Percentiles rank a stretch among this genome's conserved stretches.
These are phyloP conservation scores for Eutrema yunnanense DNA, from an alignment of 345 rosid species.

Conservation along the genomic window DNA sequence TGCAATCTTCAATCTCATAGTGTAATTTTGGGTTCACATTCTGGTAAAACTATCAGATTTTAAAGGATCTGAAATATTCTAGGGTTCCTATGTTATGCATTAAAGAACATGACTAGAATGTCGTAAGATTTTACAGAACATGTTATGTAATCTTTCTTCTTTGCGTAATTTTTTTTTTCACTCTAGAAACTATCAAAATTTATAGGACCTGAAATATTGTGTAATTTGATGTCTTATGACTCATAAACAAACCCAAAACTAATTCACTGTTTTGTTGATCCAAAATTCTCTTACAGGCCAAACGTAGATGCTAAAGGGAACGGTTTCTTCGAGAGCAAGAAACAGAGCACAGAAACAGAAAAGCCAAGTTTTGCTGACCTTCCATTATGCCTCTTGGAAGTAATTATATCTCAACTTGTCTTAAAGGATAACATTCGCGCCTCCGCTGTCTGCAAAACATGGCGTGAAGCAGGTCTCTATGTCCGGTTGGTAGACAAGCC, in stretches of 20 bases:
- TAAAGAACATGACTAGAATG: not conserved
- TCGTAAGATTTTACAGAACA: not conserved
- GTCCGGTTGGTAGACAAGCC: conserved; percentile 53
- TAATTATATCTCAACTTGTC: conserved; percentile 35
- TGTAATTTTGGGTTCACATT: too few species aligned
- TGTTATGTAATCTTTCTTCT: not conserved
- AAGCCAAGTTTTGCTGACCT: conserved; percentile 13
- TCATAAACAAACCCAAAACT: too few species aligned
- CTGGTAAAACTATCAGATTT: not conserved
- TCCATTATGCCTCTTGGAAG: conserved; percentile 39
- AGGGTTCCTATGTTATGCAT: not conserved
- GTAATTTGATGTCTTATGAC: too few species aligned
- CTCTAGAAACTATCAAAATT: not conserved
- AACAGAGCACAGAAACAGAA: not conserved
- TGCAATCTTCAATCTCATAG: too few species aligned
- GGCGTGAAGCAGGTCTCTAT: conserved; percentile 46
- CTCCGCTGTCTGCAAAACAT: conserved; percentile 51
- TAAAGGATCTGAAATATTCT: not conserved
- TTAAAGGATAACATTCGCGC: conserved; percentile 46
- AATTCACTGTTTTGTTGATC: not conserved
- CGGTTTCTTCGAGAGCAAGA: not conserved
- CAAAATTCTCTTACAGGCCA: not conserved
- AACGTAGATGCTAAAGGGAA: not conserved
- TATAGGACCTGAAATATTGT: not conserved
- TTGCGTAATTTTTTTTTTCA: not conserved